Evolutionary conservation across 352 stramenopile genomes (phyloP).

Genomic region (Globisporangium carolinianum): DNA sequence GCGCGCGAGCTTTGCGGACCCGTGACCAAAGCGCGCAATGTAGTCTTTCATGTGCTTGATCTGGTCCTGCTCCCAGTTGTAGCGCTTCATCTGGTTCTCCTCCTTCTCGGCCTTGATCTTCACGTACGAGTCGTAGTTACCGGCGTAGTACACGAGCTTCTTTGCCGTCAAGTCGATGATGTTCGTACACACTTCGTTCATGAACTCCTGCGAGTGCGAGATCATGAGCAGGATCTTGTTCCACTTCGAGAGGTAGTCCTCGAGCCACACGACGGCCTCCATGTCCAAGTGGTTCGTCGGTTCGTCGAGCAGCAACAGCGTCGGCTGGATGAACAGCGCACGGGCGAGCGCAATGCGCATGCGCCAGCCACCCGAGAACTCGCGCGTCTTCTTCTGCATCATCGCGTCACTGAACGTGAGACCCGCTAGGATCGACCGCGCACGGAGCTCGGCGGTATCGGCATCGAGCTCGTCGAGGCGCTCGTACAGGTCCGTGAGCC

Average conservation of each 20-base stretch:
- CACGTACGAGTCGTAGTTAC: constrained; percentile 98
- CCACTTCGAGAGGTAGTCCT: constrained; percentile 96
- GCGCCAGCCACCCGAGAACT: constrained; percentile 94
- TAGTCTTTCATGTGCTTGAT: constrained; percentile 99
- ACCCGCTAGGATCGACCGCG: constrained; percentile 91
- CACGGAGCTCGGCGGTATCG: constrained; percentile 90
- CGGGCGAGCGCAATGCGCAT: constrained; percentile 95
- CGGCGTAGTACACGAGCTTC: constrained; percentile 96
- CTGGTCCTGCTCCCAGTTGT: constrained; percentile 96
- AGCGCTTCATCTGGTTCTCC: constrained; percentile 98
- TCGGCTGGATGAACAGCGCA: constrained; percentile 96
- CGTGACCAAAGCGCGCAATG: constrained; percentile 98
- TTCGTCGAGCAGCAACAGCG: constrained; percentile 92
- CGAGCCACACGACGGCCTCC: constrained; percentile 97
- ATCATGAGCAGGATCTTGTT: constrained; percentile 97
- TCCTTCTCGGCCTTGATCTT: constrained; percentile 95
- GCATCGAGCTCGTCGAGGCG: constrained; percentile 93
- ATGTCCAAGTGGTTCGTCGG: constrained; percentile 96
- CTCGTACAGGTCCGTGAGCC: constrained; percentile 93
- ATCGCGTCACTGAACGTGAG: constrained; percentile 95
- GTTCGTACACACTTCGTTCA: constrained; percentile 98
- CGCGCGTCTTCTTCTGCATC: constrained; percentile 91
- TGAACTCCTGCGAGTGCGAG: constrained; percentile 97
- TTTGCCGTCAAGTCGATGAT: constrained; percentile 94
- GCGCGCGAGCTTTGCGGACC: constrained; percentile 95